These are phyloP conservation scores for Candida neerlandica DNA, from an alignment of 1,139 yeast genomes.

Conservation along the genomic window DNA sequence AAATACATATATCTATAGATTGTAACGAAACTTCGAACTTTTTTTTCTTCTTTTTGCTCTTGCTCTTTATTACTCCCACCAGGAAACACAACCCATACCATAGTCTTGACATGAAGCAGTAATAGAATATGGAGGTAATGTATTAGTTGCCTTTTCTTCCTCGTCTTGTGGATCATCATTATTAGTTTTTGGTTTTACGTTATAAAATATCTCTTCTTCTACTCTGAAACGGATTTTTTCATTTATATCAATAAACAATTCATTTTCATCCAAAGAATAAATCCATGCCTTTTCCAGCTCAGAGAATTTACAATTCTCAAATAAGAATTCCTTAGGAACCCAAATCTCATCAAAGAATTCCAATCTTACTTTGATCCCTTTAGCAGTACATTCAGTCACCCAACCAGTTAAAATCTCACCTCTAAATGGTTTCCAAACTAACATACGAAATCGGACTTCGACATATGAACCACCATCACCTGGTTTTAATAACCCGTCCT, in stretches of 20 bases:
- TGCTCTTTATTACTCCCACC: constrained; percentile 89
- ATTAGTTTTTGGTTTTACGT: constrained; percentile 76
- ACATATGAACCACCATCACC: constrained; percentile 95
- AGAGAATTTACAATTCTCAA: constrained; percentile 74
- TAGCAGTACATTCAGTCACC: constrained; percentile 84
- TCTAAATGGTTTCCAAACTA: constrained; percentile 89
- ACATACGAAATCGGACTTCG: constrained; percentile 70
- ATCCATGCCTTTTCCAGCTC: constrained; percentile 91
- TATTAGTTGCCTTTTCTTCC: constrained; percentile 32
- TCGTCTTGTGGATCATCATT: constrained; percentile 44
- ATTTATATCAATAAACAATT: constrained; percentile 81
- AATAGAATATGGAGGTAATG: constrained; percentile 75
- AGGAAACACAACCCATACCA: constrained; percentile 93
- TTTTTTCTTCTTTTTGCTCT: constrained; percentile 2
- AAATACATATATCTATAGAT: not conserved
- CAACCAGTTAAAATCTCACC: constrained; percentile 95
- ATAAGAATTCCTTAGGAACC: constrained; percentile 78
- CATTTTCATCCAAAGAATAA: constrained; percentile 76
- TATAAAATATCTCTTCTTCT: constrained; percentile 84
- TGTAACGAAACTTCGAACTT: not conserved
- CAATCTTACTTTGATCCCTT: constrained; percentile 81
- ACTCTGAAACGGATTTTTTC: constrained; percentile 89
- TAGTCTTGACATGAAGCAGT: constrained; percentile 93
- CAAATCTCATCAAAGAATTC: constrained; percentile 92
- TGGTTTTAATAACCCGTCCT: constrained; percentile 87